Evolutionary conservation across 306 rosid genomes (phyloP).

Genomic region (Sphenostylis stenocarpa): DNA sequence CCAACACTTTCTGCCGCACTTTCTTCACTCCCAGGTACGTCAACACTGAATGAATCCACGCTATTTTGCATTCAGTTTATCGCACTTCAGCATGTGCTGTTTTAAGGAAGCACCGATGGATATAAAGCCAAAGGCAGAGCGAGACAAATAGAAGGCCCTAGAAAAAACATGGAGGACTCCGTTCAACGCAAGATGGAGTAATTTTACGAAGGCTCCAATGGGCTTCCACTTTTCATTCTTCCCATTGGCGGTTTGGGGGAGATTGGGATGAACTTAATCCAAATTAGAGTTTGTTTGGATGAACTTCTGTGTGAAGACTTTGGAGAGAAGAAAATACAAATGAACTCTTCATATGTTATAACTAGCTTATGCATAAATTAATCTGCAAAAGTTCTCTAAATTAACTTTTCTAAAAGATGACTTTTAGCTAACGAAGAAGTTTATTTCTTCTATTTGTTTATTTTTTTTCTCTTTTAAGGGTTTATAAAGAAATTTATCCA

Average conservation of each 20-base stretch:
- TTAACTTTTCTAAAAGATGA: too few species aligned
- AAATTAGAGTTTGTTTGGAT: too few species aligned
- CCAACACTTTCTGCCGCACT: background rate
- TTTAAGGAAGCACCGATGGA: background rate
- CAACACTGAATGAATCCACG: background rate
- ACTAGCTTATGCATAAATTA: too few species aligned
- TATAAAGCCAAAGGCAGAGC: background rate
- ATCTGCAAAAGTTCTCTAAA: too few species aligned
- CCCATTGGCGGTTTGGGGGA: constrained; percentile 7
- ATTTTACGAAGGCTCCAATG: constrained; percentile 3
- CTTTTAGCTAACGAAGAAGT: too few species aligned
- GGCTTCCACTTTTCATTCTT: constrained; percentile 1
- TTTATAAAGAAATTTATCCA: too few species aligned
- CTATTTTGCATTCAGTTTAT: background rate
- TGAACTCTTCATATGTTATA: too few species aligned
- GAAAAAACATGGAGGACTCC: background rate
- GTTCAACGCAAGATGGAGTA: constrained; percentile 11
- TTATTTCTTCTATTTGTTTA: too few species aligned
- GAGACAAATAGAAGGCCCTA: background rate
- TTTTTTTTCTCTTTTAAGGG: too few species aligned
- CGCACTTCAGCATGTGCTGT: background rate
- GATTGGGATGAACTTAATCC: background rate
- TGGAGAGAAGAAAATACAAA: too few species aligned
- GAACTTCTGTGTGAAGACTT: too few species aligned
- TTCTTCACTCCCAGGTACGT: background rate